Conservation (phyloP, 2,329 filamentous ascomycete genomes). For the Colletotrichum sp. region DNA sequence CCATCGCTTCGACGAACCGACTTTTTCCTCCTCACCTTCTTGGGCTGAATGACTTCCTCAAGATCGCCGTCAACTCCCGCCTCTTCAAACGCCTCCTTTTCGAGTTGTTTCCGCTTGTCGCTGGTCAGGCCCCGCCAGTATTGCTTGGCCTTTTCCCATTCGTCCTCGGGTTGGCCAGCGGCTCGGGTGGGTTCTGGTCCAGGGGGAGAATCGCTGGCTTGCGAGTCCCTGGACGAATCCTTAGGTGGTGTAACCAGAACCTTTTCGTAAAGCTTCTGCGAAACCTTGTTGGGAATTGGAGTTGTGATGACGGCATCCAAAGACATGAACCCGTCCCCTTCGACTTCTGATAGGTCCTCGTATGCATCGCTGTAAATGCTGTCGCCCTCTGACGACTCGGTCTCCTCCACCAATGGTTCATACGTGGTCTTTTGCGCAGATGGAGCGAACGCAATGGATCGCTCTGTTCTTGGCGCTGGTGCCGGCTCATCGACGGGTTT, state of each 20-base stretch:
- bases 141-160: slow-evolving; percentile 72
- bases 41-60: slow-evolving; percentile 35
- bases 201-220: neutral
- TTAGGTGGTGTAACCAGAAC: neutral
- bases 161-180: slow-evolving; percentile 33
- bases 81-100: slow-evolving; percentile 61
- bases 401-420: slow-evolving; percentile 31
- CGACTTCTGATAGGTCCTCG: slow-evolving; percentile 71
- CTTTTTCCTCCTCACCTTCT: slow-evolving; percentile 38
- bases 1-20: slow-evolving; percentile 26
- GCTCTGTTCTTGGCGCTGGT: neutral
- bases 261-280: slow-evolving; percentile 16
- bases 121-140: slow-evolving; percentile 73
- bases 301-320: slow-evolving; percentile 66
- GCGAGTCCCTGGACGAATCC: neutral
- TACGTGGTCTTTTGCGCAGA: neutral
- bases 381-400: slow-evolving; percentile 49
- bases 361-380: slow-evolving; percentile 79
- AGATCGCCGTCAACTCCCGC: slow-evolving; percentile 52
- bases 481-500: neutral
- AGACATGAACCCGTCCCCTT: slow-evolving; percentile 72
- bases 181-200: neutral
- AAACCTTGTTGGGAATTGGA: slow-evolving; percentile 23
- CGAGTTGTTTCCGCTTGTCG: slow-evolving; percentile 67
- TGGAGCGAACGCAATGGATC: neutral